A percentile compares a stretch with the other conserved stretches of the same genome.
phyloP scores from a whole-genome alignment of 179 eudicot genomes.

The Silene coronaria region DNA sequence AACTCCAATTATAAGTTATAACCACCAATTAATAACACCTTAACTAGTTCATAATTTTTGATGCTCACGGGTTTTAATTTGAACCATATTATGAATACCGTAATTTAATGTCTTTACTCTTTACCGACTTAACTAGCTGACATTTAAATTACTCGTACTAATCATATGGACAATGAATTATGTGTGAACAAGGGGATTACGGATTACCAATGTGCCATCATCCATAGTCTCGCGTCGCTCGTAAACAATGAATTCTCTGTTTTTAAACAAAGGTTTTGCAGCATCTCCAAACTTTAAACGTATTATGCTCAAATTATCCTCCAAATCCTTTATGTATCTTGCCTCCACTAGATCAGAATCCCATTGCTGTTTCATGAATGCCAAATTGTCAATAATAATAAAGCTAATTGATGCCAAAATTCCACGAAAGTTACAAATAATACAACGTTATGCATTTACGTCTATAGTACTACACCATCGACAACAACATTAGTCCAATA shows the following conservation, averaged over 20 bases:
- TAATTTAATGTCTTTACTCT: no score
- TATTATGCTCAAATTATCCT: slow-evolving; percentile 71
- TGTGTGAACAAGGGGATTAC: neutral
- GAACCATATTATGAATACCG: no score
- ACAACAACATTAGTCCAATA: no score
- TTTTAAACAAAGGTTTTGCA: slow-evolving; percentile 72
- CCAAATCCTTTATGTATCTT: slow-evolving; percentile 74
- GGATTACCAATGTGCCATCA: slow-evolving; percentile 81
- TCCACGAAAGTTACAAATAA: no score
- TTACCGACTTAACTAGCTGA: no score
- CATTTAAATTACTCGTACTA: no score
- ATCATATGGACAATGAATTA: neutral
- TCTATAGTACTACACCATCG: no score
- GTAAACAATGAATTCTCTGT: slow-evolving; percentile 82
- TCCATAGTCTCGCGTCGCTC: slow-evolving; percentile 92
- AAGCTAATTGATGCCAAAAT: no score
- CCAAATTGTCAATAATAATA: neutral
- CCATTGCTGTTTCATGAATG: slow-evolving; percentile 62
- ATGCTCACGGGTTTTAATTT: neutral
- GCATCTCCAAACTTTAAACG: slow-evolving; percentile 64
- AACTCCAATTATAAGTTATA: neutral
- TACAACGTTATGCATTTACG: no score
- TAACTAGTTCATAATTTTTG: no score
- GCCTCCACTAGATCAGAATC: slow-evolving; percentile 78
- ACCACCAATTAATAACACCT: no score